Evolutionary conservation across 371 early-diverging fungal species (phyloP).

Genomic region (Scutellospora calospora): DNA sequence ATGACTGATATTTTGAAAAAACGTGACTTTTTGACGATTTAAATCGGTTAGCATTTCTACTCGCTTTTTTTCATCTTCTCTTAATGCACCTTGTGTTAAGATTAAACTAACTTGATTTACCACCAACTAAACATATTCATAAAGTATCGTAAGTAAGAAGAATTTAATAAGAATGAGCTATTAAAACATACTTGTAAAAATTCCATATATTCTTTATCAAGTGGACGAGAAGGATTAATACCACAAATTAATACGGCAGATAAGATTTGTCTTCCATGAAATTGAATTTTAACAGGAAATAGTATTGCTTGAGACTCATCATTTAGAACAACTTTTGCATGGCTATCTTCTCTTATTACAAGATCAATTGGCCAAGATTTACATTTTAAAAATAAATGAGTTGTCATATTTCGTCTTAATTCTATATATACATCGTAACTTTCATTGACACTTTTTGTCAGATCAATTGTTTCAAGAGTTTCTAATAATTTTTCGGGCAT

Average conservation of each 20-base stretch:
- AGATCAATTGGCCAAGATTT: constrained; percentile 52
- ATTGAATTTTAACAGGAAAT: constrained; percentile 48
- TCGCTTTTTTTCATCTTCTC: constrained; percentile 54
- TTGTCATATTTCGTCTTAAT: no score
- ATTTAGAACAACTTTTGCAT: constrained; percentile 49
- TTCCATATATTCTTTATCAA: constrained; percentile 52
- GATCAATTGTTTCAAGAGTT: no score
- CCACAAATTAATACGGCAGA: constrained; percentile 51
- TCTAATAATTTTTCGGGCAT: no score
- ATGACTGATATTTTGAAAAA: no score
- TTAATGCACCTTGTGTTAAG: constrained; percentile 48
- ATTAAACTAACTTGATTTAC: constrained; percentile 49
- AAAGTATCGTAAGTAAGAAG: background rate
- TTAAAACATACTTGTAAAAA: constrained; percentile 42
- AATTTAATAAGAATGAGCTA: background rate
- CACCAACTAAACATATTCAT: background rate
- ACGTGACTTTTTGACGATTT: no score
- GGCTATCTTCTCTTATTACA: constrained; percentile 46
- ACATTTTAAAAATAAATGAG: no score
- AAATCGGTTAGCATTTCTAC: no score
- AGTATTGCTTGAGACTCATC: constrained; percentile 50
- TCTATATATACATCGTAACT: no score
- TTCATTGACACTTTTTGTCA: no score
- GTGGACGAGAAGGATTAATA: constrained; percentile 48
- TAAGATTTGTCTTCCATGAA: constrained; percentile 46